Base-by-base conservation (phyloP, 202 grass and related monocot genomes). In the Digitaria exilis region DNA sequence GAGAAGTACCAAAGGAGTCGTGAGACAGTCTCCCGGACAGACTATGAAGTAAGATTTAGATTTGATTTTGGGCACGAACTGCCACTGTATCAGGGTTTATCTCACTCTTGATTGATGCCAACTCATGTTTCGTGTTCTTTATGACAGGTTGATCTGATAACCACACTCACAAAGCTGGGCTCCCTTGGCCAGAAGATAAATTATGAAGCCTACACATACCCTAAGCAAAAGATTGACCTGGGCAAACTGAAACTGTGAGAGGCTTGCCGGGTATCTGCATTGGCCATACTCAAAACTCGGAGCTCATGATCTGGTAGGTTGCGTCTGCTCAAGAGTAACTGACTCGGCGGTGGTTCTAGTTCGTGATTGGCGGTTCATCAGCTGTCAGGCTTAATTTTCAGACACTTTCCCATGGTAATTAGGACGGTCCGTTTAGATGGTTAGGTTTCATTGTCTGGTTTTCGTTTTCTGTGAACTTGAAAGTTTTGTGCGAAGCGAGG, bases 161-260 rank as follows among this genome's bases (percentile, higher is more conserved):
- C 93, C 34, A 90, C 96, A 5, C 89, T 98, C 77, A 96, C 96
- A 71, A 98, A 98, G 68, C 81, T 98, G 79, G 87, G 96, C 74
- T 72, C 89, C 55, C 85, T 98, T 21, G 93, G 96, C 5, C 96
- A 96, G 81, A 81, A 84, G 71, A 98, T 98, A 90, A 88, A 98
- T 76, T 98, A 98, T 63, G 96, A 98, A 77, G 96, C 89, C 6
- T 98, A 98, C 66, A 87, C 96, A 18, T 98, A 96, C 56, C 96
- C 96, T 4, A 85, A 87, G 80, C 83, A 89, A 75, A 98, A 90
- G 93, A 85, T 98, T 39, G 91, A 98, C 84, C 54, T 96, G 57
- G 84, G 91, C 8, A 98, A 92, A 65, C 45, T 98, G 83, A 98
- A 98, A 85, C 82, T 98, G 65, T 96, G 80, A 87, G 51, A 29